Evolutionary conservation across 371 early-diverging fungal species (phyloP), one percentile per base, ranked within the genome.

Genomic region (Basidiobolus heterosporus): DNA sequence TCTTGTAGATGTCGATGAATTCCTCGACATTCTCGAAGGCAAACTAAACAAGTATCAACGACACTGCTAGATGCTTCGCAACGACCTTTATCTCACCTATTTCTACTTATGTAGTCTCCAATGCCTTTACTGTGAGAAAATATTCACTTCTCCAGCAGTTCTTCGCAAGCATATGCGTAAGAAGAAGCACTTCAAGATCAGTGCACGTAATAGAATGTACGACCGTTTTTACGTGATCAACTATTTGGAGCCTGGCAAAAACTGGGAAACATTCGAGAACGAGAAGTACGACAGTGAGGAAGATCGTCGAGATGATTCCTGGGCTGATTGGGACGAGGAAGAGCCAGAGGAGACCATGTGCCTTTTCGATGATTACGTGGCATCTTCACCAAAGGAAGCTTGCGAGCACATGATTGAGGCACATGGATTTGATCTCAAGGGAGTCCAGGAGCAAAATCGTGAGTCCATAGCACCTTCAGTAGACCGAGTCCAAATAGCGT

Each of bases 161-260:
- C 70, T 96, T 45, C 79, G 94, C 46, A 87, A 88, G 60, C 96
- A 96, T 52, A 91, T 96, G 93, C 82, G 93, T 55, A 96, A 96
- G 70, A 96, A 95, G 82, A 92, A 90, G 72, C 94, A 93, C 61
- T 93, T 93, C 65, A 86, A 87, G 68, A 88, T 94, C 61, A 82
- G 81, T 47, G 70, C 91, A 17, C 76, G 78, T 39, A 92, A 92
- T 61, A 75, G 80, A 48, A 70, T 80, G 30, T 96, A 94, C 47
- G 96, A 96, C 60, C 76, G 84, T 30, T 94, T 88, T 61, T 96
- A 92, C 57, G 78, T 95, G n/a, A 80, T 91, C 58, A 95, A 95
- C 56, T 93, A 91, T 50, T 52, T 83, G 47, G 89, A 92, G 56
- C 88, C 89, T 1, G 89, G 88, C 38, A 85, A 84, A 59, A 85